These are phyloP conservation scores for Ambispora gerdemannii DNA, from an alignment of 192 early-diverging fungal species.

Conservation along the genomic window DNA sequence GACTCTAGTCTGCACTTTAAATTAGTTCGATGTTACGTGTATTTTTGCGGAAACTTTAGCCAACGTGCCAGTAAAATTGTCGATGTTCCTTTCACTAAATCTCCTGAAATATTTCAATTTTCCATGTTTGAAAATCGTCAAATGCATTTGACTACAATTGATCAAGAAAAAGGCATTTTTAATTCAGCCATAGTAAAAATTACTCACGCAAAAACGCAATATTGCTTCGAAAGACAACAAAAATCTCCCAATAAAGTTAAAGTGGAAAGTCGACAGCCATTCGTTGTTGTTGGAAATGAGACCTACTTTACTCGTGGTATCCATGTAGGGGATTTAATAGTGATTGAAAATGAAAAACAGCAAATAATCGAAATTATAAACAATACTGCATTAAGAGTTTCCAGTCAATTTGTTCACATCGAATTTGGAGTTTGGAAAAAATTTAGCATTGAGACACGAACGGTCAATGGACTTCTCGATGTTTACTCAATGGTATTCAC, in stretches of 20 bases:
- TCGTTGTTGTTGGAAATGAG: conserved; percentile 12
- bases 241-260: neutral
- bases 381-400: conserved; percentile 16
- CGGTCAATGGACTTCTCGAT: conserved; percentile 21
- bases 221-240: neutral
- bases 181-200: conserved; percentile 13
- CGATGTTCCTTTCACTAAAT: neutral
- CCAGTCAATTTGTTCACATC: neutral
- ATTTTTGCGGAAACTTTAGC: neutral
- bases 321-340: conserved; percentile 13
- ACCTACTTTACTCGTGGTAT: conserved; percentile 14
- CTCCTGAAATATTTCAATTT: conserved; percentile 16
- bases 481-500: conserved; percentile 25
- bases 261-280: conserved; percentile 1
- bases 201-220: conserved; percentile 22
- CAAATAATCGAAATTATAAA: conserved; percentile 19
- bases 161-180: conserved; percentile 8
- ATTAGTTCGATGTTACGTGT: conserved; percentile 2
- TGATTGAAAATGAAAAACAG: conserved; percentile 20
- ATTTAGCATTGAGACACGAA: conserved; percentile 8
- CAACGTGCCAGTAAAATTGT: conserved; percentile 5
- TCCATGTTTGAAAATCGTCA: conserved; percentile 18
- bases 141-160: conserved; percentile 6
- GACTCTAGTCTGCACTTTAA: too few relatives aligned
- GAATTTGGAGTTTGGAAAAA: neutral